Evolutionary conservation across 306 rosid species (phyloP), one percentile per base, ranked within the genome.

Genomic region (Vigna unguiculata): DNA sequence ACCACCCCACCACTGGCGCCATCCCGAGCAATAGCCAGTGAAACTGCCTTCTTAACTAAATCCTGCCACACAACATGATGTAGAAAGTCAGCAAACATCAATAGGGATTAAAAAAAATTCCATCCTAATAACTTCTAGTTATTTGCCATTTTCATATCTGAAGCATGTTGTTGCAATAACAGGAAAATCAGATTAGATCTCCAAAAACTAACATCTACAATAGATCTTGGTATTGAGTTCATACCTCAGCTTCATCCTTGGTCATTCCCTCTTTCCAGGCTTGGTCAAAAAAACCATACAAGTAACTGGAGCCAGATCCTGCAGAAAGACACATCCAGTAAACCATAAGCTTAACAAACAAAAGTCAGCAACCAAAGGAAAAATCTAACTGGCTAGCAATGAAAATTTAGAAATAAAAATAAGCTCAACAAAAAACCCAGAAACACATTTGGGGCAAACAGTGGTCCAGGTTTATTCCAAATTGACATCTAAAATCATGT

Each of bases 1-100:
- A 96, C 97, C 48, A 96, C 99, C 17, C 99, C 99, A 6, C 99
- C 99, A 86, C 99, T 96, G 11, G 99, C 99, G 36, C 99, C 99
- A 46, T 96, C 99, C 43, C 98, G 91, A 11, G 98, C 99, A 80
- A 96, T 92, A 60, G 99, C 98, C 8, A 96, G 96, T 14, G 99
- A 96, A 62, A 96, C 99, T 20, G 98, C 99, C 87, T 92, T 96
- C 20, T 85, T 86, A 2, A 92, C 99, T 62, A 96, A 82, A n/a
- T 85, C 87, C 99, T 92, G 93, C 73, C 69, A 7, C 7, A 69
- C 47, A 43, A 21, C 51, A 74, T 66, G 38, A 58, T 66, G 79
- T 9, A 30, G 4, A 13, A 15, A 9, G 67, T 85, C 49, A 78
- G 71, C 52, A 40, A 2, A 40, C 13, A 9, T 9, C 45, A 43